Evolutionary conservation across 495 filamentous ascomycete genomes (phyloP).

Genomic region (Pseudomonodictys pantanalensis): DNA sequence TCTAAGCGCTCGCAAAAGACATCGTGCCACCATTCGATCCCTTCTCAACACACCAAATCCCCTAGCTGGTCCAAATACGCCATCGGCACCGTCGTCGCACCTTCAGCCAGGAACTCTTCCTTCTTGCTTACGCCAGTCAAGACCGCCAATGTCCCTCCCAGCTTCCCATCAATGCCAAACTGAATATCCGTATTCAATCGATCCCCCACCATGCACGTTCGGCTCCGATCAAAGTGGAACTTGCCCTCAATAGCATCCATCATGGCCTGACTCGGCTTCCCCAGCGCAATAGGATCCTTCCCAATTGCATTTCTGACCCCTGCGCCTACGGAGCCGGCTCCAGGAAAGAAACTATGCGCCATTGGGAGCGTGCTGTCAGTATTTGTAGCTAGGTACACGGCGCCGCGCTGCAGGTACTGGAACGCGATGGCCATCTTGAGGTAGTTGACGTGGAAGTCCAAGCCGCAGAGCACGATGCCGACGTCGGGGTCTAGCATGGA

Average conservation of each 20-base stretch:
- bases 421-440: slow-evolving; percentile 79
- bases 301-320: slow-evolving; percentile 72
- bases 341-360: slow-evolving; percentile 78
- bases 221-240: slow-evolving; percentile 78
- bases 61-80: slow-evolving; percentile 80
- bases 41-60: slow-evolving; percentile 55
- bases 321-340: slow-evolving; percentile 78
- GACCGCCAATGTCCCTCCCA: slow-evolving; percentile 89
- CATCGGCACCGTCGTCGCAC: slow-evolving; percentile 60
- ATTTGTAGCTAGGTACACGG: slow-evolving; percentile 93
- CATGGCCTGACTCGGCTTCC: slow-evolving; percentile 97
- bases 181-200: slow-evolving; percentile 91
- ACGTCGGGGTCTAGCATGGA: slow-evolving; percentile 80
- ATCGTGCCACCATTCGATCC: background rate
- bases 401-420: slow-evolving; percentile 79
- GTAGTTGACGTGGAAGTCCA: slow-evolving; percentile 94
- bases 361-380: slow-evolving; percentile 81
- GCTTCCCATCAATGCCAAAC: slow-evolving; percentile 85
- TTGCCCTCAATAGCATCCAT: slow-evolving; percentile 98
- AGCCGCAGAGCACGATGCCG: slow-evolving; percentile 79
- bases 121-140: slow-evolving; percentile 84
- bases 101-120: slow-evolving; percentile 70
- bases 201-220: slow-evolving; percentile 95
- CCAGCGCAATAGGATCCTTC: slow-evolving; percentile 69
- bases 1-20: too few species aligned